A percentile compares a stretch with the other conserved stretches of the same genome.
phyloP scores from a whole-genome alignment of 306 rosid genomes.

The Vicia sativa region DNA sequence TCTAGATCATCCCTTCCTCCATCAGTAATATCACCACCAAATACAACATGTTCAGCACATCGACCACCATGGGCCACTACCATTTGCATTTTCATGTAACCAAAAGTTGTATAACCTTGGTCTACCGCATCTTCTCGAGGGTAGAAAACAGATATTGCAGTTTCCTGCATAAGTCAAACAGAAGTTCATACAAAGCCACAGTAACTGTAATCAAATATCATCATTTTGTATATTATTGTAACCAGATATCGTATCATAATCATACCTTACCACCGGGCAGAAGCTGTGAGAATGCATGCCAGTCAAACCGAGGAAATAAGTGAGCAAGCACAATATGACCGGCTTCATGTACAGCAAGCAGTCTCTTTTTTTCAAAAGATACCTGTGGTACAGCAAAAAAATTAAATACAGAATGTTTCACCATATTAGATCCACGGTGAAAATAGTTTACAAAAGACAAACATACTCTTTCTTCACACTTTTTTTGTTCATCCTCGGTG shows the following conservation, averaged over 20 bases:
- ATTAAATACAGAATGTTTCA: conserved; percentile 30
- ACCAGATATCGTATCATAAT: conserved; percentile 51
- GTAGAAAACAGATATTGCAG: conserved; percentile 88
- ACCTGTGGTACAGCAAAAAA: conserved; percentile 50
- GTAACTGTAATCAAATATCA: conserved; percentile 30
- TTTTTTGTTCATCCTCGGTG: conserved; percentile 95
- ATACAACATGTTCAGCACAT: conserved; percentile 82
- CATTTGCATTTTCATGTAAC: conserved; percentile 97
- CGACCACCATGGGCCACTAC: conserved; percentile 98
- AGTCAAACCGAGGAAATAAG: conserved; percentile 92
- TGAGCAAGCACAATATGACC: conserved; percentile 93
- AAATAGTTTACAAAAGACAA: conserved; percentile 13
- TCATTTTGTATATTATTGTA: conserved; percentile 20
- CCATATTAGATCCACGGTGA: conserved; percentile 17
- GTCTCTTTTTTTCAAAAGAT: conserved; percentile 75
- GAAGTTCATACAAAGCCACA: conserved; percentile 31
- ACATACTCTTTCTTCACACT: conserved; percentile 85
- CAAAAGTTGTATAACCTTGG: conserved; percentile 96
- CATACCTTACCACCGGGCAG: conserved; percentile 96
- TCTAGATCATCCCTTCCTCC: conserved; percentile 94
- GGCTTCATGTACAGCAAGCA: conserved; percentile 98
- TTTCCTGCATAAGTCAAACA: conserved; percentile 65
- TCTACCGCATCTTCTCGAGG: conserved; percentile 96
- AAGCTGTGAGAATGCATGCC: conserved; percentile 99
- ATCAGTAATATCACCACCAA: conserved; percentile 84